phyloP scores from a whole-genome alignment of 108 stramenopile genomes.

The Pseudonitzschia multiseries region DNA sequence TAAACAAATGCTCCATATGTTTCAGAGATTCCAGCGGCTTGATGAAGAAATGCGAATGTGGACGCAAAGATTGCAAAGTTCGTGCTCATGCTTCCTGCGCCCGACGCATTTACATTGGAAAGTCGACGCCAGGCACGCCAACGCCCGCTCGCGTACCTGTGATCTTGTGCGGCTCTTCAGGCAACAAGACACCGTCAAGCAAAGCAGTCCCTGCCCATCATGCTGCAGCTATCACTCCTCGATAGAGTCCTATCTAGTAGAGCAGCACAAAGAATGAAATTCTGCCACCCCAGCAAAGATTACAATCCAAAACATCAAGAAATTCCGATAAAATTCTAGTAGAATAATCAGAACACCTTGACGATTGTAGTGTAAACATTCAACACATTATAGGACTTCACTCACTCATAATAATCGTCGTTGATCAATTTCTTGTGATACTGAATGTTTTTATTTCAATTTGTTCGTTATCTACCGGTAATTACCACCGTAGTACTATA shows the following conservation, averaged over 20 bases:
- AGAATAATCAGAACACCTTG: no score
- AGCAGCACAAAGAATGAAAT: no score
- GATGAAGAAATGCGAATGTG: constrained; percentile 17
- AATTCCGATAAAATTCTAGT: no score
- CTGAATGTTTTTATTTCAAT: no score
- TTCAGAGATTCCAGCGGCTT: neutral
- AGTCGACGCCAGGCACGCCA: neutral
- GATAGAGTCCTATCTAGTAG: neutral
- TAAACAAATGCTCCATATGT: constrained; percentile 15
- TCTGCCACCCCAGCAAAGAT: no score
- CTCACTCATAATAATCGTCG: no score
- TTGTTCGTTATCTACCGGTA: no score
- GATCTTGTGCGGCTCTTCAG: neutral
- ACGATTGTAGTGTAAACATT: no score
- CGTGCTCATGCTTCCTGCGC: constrained; percentile 16
- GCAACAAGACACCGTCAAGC: neutral
- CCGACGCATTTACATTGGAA: neutral
- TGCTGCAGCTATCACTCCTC: neutral
- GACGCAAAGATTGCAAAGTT: neutral
- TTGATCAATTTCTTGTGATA: no score
- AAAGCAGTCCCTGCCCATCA: neutral
- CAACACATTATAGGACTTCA: no score
- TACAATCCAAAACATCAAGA: no score
- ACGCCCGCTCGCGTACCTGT: neutral
- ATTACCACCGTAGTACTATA: no score